These are phyloP conservation scores for Phaeolepiota aurea DNA, from an alignment of 768 basidiomycete genomes.

Conservation along the genomic window DNA sequence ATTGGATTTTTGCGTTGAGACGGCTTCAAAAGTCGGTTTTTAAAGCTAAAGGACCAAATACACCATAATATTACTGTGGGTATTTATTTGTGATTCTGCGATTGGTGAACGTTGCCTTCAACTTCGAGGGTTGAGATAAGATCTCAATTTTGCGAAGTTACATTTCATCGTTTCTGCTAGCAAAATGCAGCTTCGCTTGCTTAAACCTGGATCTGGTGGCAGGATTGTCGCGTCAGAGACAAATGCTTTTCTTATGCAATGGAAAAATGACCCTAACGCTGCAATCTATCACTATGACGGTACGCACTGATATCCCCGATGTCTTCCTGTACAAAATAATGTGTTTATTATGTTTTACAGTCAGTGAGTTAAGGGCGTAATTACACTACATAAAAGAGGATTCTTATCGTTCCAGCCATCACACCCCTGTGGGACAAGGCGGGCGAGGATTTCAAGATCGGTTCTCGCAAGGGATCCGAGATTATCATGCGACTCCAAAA, in stretches of 20 bases:
- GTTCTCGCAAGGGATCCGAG: conserved; percentile 18
- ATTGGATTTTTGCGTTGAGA: not conserved
- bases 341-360: no score
- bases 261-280: not conserved
- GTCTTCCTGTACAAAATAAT: no score
- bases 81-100: no score
- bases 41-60: no score
- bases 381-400: no score
- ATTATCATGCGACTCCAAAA: conserved; percentile 20
- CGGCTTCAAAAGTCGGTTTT: no score
- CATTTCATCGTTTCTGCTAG: not conserved
- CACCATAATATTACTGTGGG: no score
- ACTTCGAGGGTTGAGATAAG: no score
- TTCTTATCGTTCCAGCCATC: conserved; percentile 15
- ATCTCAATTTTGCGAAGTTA: not conserved
- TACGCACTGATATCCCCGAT: no score
- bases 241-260: not conserved
- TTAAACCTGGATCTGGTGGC: not conserved
- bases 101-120: conserved; percentile 2
- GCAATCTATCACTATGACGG: not conserved
- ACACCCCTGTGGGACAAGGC: conserved; percentile 14
- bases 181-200: not conserved
- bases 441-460: conserved; percentile 12
- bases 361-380: no score
- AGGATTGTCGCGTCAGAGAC: not conserved